Conservation (phyloP, 345 rosid species). For the Gossypium longicalyx region DNA sequence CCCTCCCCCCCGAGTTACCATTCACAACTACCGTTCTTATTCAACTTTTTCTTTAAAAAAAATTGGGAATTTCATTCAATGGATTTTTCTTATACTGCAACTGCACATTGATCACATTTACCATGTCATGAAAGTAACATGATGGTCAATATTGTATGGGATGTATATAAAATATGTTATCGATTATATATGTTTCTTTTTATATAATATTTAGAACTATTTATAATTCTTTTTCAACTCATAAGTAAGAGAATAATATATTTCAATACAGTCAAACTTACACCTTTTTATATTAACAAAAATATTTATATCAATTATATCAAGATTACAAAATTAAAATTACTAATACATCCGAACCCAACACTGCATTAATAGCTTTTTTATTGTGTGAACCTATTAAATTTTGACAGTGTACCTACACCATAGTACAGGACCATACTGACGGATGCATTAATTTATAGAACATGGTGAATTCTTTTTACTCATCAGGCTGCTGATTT, state of each 20-base stretch:
- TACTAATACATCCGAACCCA: neutral
- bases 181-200: no score
- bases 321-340: no score
- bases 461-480: neutral
- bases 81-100: neutral
- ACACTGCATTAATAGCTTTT: neutral
- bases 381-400: neutral
- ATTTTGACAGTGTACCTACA: neutral
- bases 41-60: neutral
- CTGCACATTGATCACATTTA: neutral
- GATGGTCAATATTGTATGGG: no score
- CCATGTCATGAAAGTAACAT: no score
- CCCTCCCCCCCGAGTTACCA: no score
- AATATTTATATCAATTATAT: rapidly evolving
- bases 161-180: no score
- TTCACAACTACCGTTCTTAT: neutral
- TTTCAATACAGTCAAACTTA: rapidly evolving
- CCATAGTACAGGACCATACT: neutral
- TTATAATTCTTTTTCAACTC: rapidly evolving
- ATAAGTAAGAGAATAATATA: rapidly evolving
- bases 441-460: neutral
- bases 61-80: neutral
- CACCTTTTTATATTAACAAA: rapidly evolving
- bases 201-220: no score
- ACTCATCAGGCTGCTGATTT: neutral